phyloP scores from a whole-genome alignment of 441 rosid species.

The Populus hybrid region DNA sequence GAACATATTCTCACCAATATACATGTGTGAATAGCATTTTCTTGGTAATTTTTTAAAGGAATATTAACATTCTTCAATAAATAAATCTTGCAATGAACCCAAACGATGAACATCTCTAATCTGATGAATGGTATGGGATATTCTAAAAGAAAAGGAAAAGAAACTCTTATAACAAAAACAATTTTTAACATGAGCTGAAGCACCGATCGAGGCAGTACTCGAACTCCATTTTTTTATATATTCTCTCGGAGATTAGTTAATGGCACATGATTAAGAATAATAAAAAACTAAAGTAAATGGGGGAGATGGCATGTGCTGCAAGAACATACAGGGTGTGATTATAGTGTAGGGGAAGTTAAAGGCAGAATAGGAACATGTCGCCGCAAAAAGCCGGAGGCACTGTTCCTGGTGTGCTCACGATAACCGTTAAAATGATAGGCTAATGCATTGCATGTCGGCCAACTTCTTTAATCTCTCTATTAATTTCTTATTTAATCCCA shows the following conservation, averaged over 20 bases:
- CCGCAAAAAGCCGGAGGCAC: slow-evolving; percentile 21
- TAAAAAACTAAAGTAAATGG: neutral
- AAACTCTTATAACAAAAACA: too few species aligned
- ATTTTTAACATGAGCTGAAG: neutral
- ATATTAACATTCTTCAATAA: too few species aligned
- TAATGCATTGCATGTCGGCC: slow-evolving; percentile 30
- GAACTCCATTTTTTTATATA: neutral
- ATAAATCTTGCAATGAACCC: too few species aligned
- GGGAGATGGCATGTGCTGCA: neutral
- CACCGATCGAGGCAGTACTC: neutral
- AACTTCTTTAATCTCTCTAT: neutral
- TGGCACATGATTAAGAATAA: neutral
- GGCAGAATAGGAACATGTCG: slow-evolving; percentile 22
- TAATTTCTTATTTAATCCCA: too few species aligned
- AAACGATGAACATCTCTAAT: too few species aligned
- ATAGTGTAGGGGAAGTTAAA: slow-evolving; percentile 19
- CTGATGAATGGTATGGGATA: too few species aligned
- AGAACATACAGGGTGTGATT: neutral
- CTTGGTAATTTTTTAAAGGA: too few species aligned
- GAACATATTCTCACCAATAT: too few species aligned
- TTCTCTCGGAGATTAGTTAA: neutral
- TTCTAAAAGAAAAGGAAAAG: too few species aligned
- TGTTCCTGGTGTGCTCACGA: slow-evolving; percentile 23
- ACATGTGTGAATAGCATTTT: too few species aligned
- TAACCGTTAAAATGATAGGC: slow-evolving; percentile 22